These are phyloP conservation scores for Colletotrichum coccodes DNA, from an alignment of 2,329 filamentous ascomycete genomes.

Conservation along the genomic window DNA sequence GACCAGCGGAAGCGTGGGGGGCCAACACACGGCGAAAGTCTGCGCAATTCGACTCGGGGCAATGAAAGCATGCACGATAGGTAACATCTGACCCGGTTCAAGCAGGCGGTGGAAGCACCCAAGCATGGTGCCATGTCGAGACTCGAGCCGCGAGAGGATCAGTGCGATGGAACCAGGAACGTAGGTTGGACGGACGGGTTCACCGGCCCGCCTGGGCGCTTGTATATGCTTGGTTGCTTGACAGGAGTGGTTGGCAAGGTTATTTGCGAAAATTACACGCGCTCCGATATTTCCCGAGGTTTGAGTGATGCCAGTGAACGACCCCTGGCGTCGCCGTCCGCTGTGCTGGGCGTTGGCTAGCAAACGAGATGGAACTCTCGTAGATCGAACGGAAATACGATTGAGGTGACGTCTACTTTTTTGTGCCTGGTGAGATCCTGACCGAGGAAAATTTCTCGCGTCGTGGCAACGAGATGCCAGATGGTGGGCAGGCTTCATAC, in stretches of 20 bases:
- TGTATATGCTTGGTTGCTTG: not conserved
- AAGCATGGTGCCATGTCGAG: slow-evolving; percentile 28
- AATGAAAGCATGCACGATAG: slow-evolving; percentile 16
- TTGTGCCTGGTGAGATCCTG: not conserved
- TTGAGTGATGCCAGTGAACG: slow-evolving; percentile 14
- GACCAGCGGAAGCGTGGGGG: slow-evolving; percentile 23
- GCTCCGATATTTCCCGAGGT: slow-evolving; percentile 24
- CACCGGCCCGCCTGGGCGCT: slow-evolving; percentile 18
- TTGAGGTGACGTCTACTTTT: slow-evolving; percentile 6
- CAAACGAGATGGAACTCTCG: slow-evolving; percentile 5
- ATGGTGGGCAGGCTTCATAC: not conserved
- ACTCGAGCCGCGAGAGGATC: slow-evolving; percentile 25
- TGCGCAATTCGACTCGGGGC: not conserved
- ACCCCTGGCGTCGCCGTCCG: not conserved
- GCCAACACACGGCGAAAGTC: not conserved
- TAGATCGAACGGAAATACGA: slow-evolving; percentile 32
- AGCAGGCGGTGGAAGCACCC: slow-evolving; percentile 27
- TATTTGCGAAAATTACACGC: not conserved
- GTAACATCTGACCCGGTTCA: slow-evolving; percentile 11
- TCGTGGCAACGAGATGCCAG: not conserved
- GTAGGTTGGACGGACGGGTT: slow-evolving; percentile 20
- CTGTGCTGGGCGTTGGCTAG: not conserved
- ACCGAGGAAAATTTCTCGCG: not conserved
- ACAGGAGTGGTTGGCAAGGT: not conserved
- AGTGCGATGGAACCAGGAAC: slow-evolving; percentile 26